Conservation (phyloP, 2,329 filamentous ascomycete species). For the Colletotrichum lindemuthianum region DNA sequence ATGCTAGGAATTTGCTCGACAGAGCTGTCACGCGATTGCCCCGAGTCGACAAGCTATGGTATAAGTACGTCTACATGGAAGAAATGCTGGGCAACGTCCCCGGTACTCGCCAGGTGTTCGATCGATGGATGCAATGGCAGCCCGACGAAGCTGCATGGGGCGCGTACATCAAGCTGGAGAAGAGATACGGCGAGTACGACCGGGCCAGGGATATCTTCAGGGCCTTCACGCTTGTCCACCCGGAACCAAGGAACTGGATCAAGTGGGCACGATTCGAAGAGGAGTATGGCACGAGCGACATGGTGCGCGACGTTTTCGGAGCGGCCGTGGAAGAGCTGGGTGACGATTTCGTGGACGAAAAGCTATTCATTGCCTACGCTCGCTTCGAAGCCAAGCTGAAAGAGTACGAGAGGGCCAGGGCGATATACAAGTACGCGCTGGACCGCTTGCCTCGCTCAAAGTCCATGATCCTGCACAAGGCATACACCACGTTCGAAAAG, state of each 20-base stretch:
- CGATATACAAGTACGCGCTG: conserved; percentile 96
- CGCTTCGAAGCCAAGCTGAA: conserved; percentile 94
- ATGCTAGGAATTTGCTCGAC: conserved; percentile 93
- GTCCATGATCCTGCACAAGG: conserved; percentile 86
- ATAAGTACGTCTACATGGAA: conserved; percentile 99
- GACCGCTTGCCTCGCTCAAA: conserved; percentile 91
- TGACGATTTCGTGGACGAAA: conserved; percentile 96
- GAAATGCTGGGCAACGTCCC: conserved; percentile 96
- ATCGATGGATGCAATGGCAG: conserved; percentile 98
- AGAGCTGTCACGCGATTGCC: conserved; percentile 93
- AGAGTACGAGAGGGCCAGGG: conserved; percentile 91
- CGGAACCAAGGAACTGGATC: conserved; percentile 96
- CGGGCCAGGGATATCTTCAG: conserved; percentile 90
- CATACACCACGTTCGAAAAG: conserved; percentile 98
- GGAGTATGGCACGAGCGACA: conserved; percentile 89
- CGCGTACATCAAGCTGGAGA: conserved; percentile 96
- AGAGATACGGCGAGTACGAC: conserved; percentile 91
- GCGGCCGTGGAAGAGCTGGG: conserved; percentile 88
- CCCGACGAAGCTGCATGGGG: conserved; percentile 96
- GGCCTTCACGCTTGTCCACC: conserved; percentile 90
- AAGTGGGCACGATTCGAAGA: conserved; percentile 99
- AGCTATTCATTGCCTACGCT: conserved; percentile 94
- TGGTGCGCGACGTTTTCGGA: conserved; percentile 92
- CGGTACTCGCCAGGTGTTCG: conserved; percentile 92
- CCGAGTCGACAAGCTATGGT: conserved; percentile 96